phyloP scores from a whole-genome alignment of 1,284 basidiomycete genomes.

The Marasmius sp. region DNA sequence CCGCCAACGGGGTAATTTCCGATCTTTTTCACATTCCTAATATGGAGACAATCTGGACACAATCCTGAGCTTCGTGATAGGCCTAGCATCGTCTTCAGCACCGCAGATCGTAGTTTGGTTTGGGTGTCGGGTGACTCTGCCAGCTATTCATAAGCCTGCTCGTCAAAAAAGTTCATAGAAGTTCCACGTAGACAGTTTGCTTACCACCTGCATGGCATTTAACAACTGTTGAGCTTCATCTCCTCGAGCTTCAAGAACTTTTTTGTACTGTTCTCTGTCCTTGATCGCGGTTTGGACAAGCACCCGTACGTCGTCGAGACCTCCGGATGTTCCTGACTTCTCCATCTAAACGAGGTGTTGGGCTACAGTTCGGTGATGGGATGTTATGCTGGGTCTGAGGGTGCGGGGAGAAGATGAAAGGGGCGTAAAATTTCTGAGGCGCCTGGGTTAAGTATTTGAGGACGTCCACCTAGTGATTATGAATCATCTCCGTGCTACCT shows the following conservation, averaged over 20 bases:
- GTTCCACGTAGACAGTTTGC: neutral
- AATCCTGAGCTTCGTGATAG: neutral
- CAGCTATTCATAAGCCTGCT: neutral
- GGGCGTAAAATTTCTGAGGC: too few relatives aligned
- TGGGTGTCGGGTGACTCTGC: neutral
- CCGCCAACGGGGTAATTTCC: neutral
- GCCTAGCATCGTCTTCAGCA: neutral
- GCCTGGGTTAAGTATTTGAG: too few relatives aligned
- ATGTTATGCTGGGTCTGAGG: too few relatives aligned
- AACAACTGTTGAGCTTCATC: neutral
- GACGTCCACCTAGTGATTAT: too few relatives aligned
- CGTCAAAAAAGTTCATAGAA: neutral
- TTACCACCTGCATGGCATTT: neutral
- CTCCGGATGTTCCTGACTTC: too few relatives aligned
- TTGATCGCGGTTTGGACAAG: too few relatives aligned
- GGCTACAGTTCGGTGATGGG: too few relatives aligned
- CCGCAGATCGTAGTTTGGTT: neutral
- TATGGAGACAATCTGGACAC: neutral
- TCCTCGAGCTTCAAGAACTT: neutral
- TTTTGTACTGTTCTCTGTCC: too few relatives aligned
- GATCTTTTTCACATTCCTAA: constrained; percentile 1
- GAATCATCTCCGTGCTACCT: too few relatives aligned
- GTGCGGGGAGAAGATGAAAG: too few relatives aligned
- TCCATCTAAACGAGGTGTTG: too few relatives aligned
- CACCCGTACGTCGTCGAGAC: too few relatives aligned